Base-by-base conservation (phyloP, 495 filamentous ascomycete species). In the Niebla homalea region DNA sequence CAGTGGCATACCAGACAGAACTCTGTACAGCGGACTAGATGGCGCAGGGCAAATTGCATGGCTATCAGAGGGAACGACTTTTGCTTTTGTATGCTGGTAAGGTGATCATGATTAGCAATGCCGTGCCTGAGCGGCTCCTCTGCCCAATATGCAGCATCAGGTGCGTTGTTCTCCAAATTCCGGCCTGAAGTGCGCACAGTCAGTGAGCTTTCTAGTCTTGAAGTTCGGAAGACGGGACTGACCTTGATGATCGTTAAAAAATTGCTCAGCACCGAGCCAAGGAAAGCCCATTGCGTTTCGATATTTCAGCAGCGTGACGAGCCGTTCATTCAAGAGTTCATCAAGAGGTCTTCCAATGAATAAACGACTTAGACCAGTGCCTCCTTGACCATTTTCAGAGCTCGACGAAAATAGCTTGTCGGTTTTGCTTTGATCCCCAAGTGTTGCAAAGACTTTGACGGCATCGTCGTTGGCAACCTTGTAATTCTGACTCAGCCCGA, bases 1-100 rank as follows among this genome's bases (percentile, higher is more conserved):
- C 76, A 75, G 62, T 94, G 85, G 57, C 90, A 97, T 14, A 89
- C 78, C 36, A 93, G 72, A 61, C 90, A 97, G 61, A 89, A 94
- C 36, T 92, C 81, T 5, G 85, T 87, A 56, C 87, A 94, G 43
- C 76, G 81, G 20, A 88, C 76, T 52, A 95, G 79, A 56, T 89
- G 84, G 2, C 80, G 83, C 19, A 95, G 64, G 0, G 80, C 70
- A 54, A 87, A 94, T 57, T 95, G 84, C 78, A 86, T 84, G 3
- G 79, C 83, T 11, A 85, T 52, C 21, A 93, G 73, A 3, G 84
- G 86, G 32, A 94, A 70, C 6, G 80, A 84, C 19, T 72, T 51
- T 5, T 64, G 43, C 26, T 55, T 50, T 0, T 39, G 18, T 0
- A 32, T 37, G 10, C 70, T 64, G 4, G 49, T 49, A 3, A 84